Conservation (phyloP, 371 early-diverging fungal species). For the Mortierella sp. region DNA sequence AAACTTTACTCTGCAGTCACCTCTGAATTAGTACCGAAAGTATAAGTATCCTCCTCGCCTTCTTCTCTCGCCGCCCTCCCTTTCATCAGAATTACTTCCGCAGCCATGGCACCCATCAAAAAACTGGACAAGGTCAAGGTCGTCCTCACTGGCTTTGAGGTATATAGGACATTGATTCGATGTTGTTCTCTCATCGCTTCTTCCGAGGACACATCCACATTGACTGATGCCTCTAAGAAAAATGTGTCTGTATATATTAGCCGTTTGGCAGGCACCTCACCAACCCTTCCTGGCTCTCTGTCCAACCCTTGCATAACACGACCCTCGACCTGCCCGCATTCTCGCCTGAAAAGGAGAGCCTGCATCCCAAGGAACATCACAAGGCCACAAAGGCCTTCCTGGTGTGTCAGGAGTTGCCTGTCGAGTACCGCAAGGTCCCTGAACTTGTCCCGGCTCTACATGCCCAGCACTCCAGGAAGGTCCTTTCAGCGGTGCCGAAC, state of each 20-base stretch:
- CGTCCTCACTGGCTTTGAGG: slow-evolving; percentile 55
- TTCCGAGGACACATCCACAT: neutral
- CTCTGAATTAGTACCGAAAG: too few relatives aligned
- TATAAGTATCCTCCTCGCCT: neutral
- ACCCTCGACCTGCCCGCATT: slow-evolving; percentile 25
- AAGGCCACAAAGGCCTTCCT: slow-evolving; percentile 28
- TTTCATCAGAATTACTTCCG: neutral
- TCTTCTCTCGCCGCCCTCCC: neutral
- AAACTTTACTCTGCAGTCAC: too few relatives aligned
- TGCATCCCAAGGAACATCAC: slow-evolving; percentile 11
- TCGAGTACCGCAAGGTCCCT: slow-evolving; percentile 51
- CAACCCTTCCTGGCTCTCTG: slow-evolving; percentile 52
- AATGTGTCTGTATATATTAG: too few relatives aligned
- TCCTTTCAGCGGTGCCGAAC: neutral
- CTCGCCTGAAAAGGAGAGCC: slow-evolving; percentile 1
- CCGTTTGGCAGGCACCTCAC: slow-evolving; percentile 40
- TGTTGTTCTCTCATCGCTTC: too few relatives aligned
- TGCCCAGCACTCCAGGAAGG: slow-evolving; percentile 11
- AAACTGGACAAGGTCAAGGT: slow-evolving; percentile 47
- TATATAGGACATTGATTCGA: too few relatives aligned
- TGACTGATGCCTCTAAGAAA: neutral
- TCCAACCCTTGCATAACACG: slow-evolving; percentile 36
- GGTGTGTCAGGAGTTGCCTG: slow-evolving; percentile 51
- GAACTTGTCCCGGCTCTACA: slow-evolving; percentile 43
- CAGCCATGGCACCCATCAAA: slow-evolving; percentile 33